phyloP scores from a whole-genome alignment of 345 rosid genomes.

The Populus davidiana region DNA sequence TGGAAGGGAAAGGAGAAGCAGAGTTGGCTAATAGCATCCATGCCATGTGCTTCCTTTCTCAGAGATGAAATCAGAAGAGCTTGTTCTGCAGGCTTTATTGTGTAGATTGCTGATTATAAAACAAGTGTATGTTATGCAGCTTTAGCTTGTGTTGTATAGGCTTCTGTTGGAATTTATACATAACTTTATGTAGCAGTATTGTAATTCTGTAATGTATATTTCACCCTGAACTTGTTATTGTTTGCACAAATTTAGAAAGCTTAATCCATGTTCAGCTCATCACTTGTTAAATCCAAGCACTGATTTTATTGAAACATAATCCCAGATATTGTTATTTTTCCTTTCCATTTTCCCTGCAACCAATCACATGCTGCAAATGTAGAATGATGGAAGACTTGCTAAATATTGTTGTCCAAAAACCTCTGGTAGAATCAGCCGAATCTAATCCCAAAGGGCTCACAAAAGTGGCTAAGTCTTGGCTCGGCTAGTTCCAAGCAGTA shows the following conservation, averaged over 20 bases:
- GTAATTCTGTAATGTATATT: not conserved
- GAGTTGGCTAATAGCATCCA: not conserved
- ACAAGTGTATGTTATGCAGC: not conserved
- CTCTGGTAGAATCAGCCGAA: not conserved
- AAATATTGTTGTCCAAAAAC: not conserved
- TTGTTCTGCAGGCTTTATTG: not conserved
- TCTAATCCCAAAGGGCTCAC: not conserved
- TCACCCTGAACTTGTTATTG: not conserved
- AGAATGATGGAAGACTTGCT: not conserved
- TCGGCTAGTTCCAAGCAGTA: not conserved
- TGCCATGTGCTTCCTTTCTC: not conserved
- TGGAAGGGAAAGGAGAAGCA: not conserved
- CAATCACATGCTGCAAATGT: not conserved
- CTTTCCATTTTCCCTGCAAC: not conserved
- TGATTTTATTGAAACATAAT: not conserved
- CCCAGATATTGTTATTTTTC: not conserved
- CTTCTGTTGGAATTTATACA: not conserved
- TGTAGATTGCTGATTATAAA: not conserved
- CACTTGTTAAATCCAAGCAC: not conserved
- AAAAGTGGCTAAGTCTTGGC: not conserved
- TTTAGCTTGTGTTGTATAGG: not conserved
- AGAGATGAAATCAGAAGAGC: not conserved
- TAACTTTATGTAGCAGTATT: not conserved
- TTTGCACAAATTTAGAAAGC: conserved; percentile 7
- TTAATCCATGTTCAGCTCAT: not conserved